A percentile compares a stretch with the other conserved stretches of the same genome.
These are phyloP conservation scores for Phytopythium sindhum DNA, from an alignment of 352 stramenopile genomes.

Conservation along the genomic window DNA sequence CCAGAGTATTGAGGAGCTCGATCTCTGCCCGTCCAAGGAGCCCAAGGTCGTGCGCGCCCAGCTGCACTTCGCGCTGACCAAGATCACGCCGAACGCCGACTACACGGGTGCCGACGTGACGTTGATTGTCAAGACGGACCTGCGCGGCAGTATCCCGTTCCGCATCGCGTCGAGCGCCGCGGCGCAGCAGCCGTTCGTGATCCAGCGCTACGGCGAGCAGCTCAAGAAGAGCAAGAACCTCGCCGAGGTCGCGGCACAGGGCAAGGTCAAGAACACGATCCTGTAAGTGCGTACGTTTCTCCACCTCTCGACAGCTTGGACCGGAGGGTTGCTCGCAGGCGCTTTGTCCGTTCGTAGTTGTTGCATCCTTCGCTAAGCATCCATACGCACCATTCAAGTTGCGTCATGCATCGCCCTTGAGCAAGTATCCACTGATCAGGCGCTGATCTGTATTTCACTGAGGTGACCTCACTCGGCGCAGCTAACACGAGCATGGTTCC, in stretches of 20 bases:
- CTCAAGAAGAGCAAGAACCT: constrained; percentile 52
- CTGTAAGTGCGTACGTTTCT: constrained; percentile 9
- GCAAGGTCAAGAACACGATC: constrained; percentile 48
- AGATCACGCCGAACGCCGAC: constrained; percentile 59
- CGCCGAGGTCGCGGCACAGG: constrained; percentile 24
- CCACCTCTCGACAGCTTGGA: background rate
- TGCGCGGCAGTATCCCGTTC: constrained; percentile 65
- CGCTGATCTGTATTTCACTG: background rate
- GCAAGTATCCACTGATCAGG: background rate
- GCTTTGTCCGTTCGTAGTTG: background rate
- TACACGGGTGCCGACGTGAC: constrained; percentile 57
- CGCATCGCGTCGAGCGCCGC: constrained; percentile 60
- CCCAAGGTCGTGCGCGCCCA: constrained; percentile 66
- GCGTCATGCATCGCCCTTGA: background rate
- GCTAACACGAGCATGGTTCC: no score
- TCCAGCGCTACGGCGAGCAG: constrained; percentile 44
- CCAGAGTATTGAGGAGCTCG: constrained; percentile 58
- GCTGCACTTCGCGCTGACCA: constrained; percentile 59
- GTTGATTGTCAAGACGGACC: constrained; percentile 68
- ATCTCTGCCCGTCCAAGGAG: constrained; percentile 57
- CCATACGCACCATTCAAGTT: background rate
- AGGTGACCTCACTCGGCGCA: no score
- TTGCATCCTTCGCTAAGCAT: background rate
- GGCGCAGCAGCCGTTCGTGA: constrained; percentile 63
- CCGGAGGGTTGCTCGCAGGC: background rate